Percentiles rank a stretch among this genome's conserved stretches.
phyloP scores from a whole-genome alignment of 495 filamentous ascomycete genomes.

The Immersiella caudata region DNA sequence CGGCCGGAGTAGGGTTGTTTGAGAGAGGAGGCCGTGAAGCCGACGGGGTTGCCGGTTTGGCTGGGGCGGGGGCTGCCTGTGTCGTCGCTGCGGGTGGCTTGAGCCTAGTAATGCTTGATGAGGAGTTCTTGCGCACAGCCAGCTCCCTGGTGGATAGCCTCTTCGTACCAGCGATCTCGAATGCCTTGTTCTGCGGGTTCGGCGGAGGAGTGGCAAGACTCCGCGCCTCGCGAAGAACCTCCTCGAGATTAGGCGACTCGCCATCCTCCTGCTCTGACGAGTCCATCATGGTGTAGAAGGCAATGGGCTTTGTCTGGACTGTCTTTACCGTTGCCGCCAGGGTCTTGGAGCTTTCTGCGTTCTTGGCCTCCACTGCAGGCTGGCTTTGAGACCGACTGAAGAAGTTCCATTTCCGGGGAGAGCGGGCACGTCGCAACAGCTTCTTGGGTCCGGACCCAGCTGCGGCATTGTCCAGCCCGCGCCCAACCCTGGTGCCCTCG shows the following conservation, averaged over 20 bases:
- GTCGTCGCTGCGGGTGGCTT: neutral
- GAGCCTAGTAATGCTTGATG: neutral
- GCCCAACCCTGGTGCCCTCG: constrained; percentile 26
- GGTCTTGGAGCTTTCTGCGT: constrained; percentile 42
- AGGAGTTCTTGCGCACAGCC: neutral
- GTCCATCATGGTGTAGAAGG: constrained; percentile 86
- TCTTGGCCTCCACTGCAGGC: constrained; percentile 42
- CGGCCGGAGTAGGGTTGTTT: neutral
- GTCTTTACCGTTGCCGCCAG: constrained; percentile 49
- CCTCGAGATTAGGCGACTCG: constrained; percentile 60
- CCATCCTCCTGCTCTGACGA: constrained; percentile 68
- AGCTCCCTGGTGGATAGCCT: neutral
- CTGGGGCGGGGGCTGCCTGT: constrained; percentile 4
- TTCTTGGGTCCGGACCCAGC: constrained; percentile 45
- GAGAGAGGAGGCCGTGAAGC: constrained; percentile 1
- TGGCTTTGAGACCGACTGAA: constrained; percentile 72
- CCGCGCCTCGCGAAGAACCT: constrained; percentile 66
- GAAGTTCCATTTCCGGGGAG: constrained; percentile 76
- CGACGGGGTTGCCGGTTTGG: neutral
- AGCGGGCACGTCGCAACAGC: constrained; percentile 60
- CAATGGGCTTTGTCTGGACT: constrained; percentile 49
- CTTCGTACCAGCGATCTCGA: constrained; percentile 6
- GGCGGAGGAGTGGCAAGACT: constrained; percentile 27
- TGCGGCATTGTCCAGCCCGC: constrained; percentile 9
- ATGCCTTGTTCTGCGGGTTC: neutral